phyloP scores from a whole-genome alignment of 2,329 filamentous ascomycete species.

The Colletotrichum navitas region DNA sequence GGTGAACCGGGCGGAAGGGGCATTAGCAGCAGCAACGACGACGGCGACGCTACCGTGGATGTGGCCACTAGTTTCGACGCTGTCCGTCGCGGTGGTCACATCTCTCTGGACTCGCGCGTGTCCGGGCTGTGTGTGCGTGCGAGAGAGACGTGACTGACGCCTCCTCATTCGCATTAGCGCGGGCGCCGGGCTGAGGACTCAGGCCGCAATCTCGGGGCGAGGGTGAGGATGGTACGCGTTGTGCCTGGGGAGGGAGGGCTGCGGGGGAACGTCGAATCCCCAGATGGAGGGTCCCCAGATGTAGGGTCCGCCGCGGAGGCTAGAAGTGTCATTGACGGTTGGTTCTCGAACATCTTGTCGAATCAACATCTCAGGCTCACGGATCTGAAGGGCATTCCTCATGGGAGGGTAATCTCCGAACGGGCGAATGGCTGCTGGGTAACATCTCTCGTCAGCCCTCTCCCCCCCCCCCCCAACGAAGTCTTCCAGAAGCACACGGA shows the following conservation, averaged over 20 bases:
- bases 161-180: conserved; percentile 38
- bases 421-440: background rate
- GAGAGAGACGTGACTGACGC: conserved; percentile 7
- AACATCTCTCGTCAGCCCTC: background rate
- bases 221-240: background rate
- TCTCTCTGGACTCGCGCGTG: background rate
- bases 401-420: background rate
- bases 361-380: background rate
- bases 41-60: conserved; percentile 5
- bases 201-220: conserved; percentile 13
- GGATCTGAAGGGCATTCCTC: background rate
- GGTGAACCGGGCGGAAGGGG: background rate
- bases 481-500: conserved; percentile 15
- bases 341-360: background rate
- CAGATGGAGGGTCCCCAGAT: background rate
- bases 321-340: background rate
- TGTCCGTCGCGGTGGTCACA: conserved; percentile 5
- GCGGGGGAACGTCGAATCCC: background rate
- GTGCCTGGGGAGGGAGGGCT: background rate
- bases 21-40: background rate
- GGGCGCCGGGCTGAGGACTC: conserved; percentile 40
- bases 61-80: conserved; percentile 27
- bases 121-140: background rate
- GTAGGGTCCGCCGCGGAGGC: background rate
- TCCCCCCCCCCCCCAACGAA: background rate